A percentile compares a stretch with the other conserved stretches of the same genome.
Evolutionary conservation across 192 early-diverging fungal genomes (phyloP).

Genomic region (Coemansia sp.): DNA sequence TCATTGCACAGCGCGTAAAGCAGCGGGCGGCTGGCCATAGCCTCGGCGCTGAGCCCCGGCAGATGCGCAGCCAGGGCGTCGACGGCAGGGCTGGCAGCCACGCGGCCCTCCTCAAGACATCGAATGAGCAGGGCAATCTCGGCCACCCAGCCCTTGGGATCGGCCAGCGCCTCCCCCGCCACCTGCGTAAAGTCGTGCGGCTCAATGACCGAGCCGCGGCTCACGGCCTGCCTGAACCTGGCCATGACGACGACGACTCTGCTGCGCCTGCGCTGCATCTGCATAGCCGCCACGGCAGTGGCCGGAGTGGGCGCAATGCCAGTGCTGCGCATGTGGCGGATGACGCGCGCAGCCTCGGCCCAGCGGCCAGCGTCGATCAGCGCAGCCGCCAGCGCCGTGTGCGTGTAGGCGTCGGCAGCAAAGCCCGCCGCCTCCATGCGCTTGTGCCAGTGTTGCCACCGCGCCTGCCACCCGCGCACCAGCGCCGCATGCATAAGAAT

Average conservation of each 20-base stretch:
- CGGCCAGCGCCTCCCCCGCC: slow-evolving; percentile 21
- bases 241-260: slow-evolving; percentile 13
- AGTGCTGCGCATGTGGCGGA: slow-evolving; percentile 22
- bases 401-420: slow-evolving; percentile 15
- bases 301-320: slow-evolving; percentile 10
- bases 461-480: slow-evolving; percentile 28
- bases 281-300: slow-evolving; percentile 13
- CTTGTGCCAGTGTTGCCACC: slow-evolving; percentile 30
- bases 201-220: slow-evolving; percentile 7
- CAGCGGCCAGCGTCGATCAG: slow-evolving; percentile 32
- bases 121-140: slow-evolving; percentile 41
- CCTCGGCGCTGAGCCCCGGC: slow-evolving; percentile 19
- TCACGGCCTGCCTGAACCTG: slow-evolving; percentile 20
- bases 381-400: slow-evolving; percentile 22
- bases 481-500: slow-evolving; percentile 43
- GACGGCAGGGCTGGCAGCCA: slow-evolving; percentile 31
- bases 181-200: slow-evolving; percentile 24
- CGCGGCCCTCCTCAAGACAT: slow-evolving; percentile 28
- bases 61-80: slow-evolving; percentile 40
- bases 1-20: slow-evolving; percentile 11
- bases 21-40: slow-evolving; percentile 25
- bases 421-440: slow-evolving; percentile 30
- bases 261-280: slow-evolving; percentile 25
- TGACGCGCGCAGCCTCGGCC: slow-evolving; percentile 29
- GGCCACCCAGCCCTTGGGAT: slow-evolving; percentile 18